Percentiles rank a stretch among this genome's conserved stretches.
phyloP scores from a whole-genome alignment of 495 filamentous ascomycete genomes.

The Penicillium subrubescens region DNA sequence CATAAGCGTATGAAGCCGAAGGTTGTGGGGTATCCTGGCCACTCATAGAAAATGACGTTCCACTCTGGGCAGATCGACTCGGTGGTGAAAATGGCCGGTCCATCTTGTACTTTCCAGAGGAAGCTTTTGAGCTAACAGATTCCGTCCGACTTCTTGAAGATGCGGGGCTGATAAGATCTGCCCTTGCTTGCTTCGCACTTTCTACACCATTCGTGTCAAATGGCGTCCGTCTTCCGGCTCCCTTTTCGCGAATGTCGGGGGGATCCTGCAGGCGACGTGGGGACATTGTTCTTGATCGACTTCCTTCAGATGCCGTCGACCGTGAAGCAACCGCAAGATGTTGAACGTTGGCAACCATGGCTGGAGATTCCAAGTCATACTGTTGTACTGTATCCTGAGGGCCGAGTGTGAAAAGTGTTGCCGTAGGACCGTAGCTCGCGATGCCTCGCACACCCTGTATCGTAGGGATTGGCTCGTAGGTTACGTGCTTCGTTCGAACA shows the following conservation, averaged over 20 bases:
- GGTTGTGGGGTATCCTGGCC: conserved; percentile 43
- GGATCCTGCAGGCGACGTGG: conserved; percentile 39
- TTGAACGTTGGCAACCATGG: conserved; percentile 80
- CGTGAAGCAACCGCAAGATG: conserved; percentile 75
- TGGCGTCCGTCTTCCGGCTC: conserved; percentile 34
- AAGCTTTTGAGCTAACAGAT: conserved; percentile 56
- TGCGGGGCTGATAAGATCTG: conserved; percentile 61
- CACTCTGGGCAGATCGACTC: conserved; percentile 47
- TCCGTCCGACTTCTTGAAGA: conserved; percentile 67
- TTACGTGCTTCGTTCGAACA: conserved; percentile 92
- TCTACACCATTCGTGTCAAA: conserved; percentile 48
- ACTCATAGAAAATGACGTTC: conserved; percentile 48
- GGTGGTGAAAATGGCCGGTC: conserved; percentile 41
- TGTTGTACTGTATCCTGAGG: conserved; percentile 89
- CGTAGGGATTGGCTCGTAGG: conserved; percentile 84
- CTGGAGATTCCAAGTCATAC: conserved; percentile 84
- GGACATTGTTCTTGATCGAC: conserved; percentile 33
- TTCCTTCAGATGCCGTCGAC: conserved; percentile 75
- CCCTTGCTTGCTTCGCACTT: conserved; percentile 52
- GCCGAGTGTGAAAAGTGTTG: conserved; percentile 89
- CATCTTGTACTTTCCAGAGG: conserved; percentile 44
- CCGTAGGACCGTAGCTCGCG: conserved; percentile 84
- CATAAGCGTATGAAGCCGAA: conserved; percentile 41
- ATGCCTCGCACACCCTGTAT: conserved; percentile 79
- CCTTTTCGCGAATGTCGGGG: conserved; percentile 38